Percentiles rank a stretch among this genome's conserved stretches.
phyloP scores from a whole-genome alignment of 2,329 filamentous ascomycete species.

The Grosmannia clavigera region DNA sequence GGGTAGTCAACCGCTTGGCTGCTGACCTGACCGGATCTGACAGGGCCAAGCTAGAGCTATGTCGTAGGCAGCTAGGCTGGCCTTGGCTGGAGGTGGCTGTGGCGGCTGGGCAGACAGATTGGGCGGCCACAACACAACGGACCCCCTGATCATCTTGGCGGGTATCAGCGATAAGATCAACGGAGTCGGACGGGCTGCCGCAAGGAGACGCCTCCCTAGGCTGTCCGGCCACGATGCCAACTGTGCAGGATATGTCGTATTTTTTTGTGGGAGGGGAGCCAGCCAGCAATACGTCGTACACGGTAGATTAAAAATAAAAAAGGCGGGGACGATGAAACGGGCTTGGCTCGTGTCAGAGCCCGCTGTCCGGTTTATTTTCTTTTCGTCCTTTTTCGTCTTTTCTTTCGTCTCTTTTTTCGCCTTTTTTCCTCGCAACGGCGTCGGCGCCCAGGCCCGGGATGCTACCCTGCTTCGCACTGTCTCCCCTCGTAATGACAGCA shows the following conservation, averaged over 20 bases:
- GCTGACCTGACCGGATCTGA: background rate
- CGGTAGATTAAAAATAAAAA: background rate
- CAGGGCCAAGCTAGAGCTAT: background rate
- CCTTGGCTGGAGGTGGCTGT: background rate
- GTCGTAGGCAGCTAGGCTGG: background rate
- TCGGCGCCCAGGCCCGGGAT: no score
- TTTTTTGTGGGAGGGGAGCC: no score
- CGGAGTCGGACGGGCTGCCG: no score
- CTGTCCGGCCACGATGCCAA: no score
- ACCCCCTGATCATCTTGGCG: no score
- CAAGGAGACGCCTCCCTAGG: no score
- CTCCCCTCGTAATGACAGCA: background rate
- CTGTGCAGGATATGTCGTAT: no score
- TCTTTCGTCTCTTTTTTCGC: background rate
- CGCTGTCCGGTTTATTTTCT: no score
- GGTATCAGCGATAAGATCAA: no score
- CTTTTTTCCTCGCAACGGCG: no score
- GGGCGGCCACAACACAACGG: background rate
- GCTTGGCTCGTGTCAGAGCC: background rate
- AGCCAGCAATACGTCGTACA: no score
- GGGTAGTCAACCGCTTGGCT: background rate
- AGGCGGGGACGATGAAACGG: background rate
- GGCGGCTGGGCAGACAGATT: background rate
- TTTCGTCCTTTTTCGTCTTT: background rate
- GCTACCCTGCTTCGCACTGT: background rate